Evolutionary conservation across 768 basidiomycete species (phyloP).

Genomic region (Auriscalpium orientale): DNA sequence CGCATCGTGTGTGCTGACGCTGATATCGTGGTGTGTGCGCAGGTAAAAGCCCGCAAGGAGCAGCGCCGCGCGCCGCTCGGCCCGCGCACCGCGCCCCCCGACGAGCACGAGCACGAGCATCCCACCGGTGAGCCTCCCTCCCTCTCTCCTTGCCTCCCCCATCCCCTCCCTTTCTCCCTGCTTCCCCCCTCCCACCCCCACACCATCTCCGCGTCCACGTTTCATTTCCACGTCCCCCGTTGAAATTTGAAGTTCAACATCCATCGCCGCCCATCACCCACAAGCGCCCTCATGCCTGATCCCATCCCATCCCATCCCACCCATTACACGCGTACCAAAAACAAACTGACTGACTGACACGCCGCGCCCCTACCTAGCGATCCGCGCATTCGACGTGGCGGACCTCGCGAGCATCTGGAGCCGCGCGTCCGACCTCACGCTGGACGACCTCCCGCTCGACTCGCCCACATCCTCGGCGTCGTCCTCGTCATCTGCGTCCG

Average conservation of each 20-base stretch:
- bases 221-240: too few species aligned
- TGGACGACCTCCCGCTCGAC: constrained; percentile 10
- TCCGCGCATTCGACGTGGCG: constrained; percentile 11
- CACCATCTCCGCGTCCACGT: background rate
- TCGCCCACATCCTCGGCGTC: background rate
- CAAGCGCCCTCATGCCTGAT: too few species aligned
- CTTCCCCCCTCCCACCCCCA: background rate
- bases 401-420: constrained; percentile 12
- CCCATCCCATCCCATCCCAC: background rate
- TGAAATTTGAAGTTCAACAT: background rate
- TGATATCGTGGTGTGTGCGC: background rate
- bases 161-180: background rate
- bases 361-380: background rate
- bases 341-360: too few species aligned
- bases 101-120: background rate
- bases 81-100: background rate
- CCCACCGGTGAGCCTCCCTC: background rate
- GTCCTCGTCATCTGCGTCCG: too few species aligned
- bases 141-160: background rate
- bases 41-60: background rate
- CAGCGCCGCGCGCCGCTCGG: background rate
- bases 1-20: background rate
- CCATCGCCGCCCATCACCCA: background rate
- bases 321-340: too few species aligned
- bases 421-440: constrained; percentile 8